These are phyloP conservation scores for Castanea sativa DNA, from an alignment of 306 rosid species.

Conservation along the genomic window DNA sequence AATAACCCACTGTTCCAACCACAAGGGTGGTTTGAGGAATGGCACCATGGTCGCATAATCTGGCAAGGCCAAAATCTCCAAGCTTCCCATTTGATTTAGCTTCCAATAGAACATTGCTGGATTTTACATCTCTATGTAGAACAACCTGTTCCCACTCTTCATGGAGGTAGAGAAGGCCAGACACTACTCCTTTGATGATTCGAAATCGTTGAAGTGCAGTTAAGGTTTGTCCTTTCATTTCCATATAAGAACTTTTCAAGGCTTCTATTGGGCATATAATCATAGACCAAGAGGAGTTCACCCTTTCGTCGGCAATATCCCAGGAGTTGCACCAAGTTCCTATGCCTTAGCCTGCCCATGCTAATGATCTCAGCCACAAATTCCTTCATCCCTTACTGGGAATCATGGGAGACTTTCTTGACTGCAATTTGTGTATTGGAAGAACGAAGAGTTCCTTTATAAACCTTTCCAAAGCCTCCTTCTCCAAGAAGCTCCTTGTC, in stretches of 20 bases:
- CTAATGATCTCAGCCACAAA: not conserved
- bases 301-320: constrained; percentile 64
- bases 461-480: constrained; percentile 79
- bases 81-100: constrained; percentile 51
- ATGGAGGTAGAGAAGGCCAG: constrained; percentile 57
- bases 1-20: constrained; percentile 74
- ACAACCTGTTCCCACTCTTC: constrained; percentile 75
- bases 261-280: constrained; percentile 75
- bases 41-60: constrained; percentile 51
- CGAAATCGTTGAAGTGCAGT: constrained; percentile 58
- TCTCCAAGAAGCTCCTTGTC: constrained; percentile 50
- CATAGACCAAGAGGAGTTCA: constrained; percentile 63
- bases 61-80: constrained; percentile 78
- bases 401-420: constrained; percentile 63
- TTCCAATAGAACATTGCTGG: constrained; percentile 68
- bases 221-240: constrained; percentile 33
- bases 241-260: constrained; percentile 47
- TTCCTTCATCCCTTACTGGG: constrained; percentile 60
- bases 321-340: constrained; percentile 57
- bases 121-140: constrained; percentile 69
- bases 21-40: constrained; percentile 60
- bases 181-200: constrained; percentile 51
- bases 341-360: constrained; percentile 67
- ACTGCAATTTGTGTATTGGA: constrained; percentile 59
- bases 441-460: constrained; percentile 51